Conservation (phyloP, 345 rosid genomes). For the Linum trigynum region DNA sequence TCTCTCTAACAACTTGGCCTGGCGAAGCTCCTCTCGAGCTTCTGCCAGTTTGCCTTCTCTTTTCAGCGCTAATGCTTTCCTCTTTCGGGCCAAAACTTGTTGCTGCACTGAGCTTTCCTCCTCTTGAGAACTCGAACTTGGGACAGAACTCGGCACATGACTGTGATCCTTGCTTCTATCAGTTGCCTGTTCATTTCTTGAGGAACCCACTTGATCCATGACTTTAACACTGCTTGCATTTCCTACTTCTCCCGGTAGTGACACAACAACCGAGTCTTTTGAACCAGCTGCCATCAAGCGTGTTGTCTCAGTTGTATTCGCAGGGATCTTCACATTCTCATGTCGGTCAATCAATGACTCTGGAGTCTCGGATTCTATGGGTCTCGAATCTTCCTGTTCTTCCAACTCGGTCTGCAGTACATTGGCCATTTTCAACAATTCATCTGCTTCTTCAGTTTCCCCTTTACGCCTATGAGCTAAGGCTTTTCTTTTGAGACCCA, state of each 20-base stretch:
- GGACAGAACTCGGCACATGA: constrained; percentile 20
- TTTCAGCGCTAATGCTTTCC: constrained; percentile 69
- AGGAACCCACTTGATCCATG: background rate
- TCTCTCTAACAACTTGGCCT: constrained; percentile 72
- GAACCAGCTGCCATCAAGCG: constrained; percentile 8
- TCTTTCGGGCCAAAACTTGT: constrained; percentile 61
- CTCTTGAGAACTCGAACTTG: constrained; percentile 25
- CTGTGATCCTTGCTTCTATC: constrained; percentile 3
- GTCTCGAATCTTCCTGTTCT: constrained; percentile 32
- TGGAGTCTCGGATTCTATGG: constrained; percentile 16
- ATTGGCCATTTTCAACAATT: constrained; percentile 33
- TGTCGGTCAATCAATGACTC: constrained; percentile 13
- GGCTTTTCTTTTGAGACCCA: constrained; percentile 51
- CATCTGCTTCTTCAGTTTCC: constrained; percentile 45
- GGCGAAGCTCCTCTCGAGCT: constrained; percentile 71
- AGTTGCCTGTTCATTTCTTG: background rate
- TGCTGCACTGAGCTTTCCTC: constrained; percentile 35
- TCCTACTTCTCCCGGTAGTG: constrained; percentile 23
- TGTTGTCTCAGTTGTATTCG: constrained; percentile 10
- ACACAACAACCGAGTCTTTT: constrained; percentile 20
- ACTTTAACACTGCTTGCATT: constrained; percentile 8
- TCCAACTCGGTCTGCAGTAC: constrained; percentile 45
- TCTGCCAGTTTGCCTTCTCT: constrained; percentile 73
- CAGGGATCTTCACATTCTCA: constrained; percentile 13
- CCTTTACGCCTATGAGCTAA: constrained; percentile 50